phyloP scores from a whole-genome alignment of 768 basidiomycete genomes.

The Astraeus odoratus region DNA sequence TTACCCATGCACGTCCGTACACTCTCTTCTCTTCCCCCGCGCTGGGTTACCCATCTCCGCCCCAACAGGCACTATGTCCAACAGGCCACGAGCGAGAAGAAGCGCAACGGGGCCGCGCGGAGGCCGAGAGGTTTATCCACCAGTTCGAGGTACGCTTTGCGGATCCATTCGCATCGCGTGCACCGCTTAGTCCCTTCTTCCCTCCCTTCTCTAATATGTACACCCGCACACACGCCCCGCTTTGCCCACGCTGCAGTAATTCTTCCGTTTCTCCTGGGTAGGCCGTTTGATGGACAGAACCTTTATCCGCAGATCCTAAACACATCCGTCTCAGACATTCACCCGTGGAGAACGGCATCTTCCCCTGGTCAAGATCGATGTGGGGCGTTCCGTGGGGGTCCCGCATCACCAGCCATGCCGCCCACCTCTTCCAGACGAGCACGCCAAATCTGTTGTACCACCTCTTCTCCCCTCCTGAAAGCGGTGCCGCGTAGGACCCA shows the following conservation, averaged over 20 bases:
- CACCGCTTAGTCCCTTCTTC: slow-evolving; percentile 6
- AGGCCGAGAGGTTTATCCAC: slow-evolving; percentile 60
- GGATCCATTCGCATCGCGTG: background rate
- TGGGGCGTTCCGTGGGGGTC: slow-evolving; percentile 23
- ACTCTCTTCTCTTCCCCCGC: slow-evolving; percentile 10
- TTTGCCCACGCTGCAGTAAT: slow-evolving; percentile 12
- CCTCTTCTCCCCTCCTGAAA: slow-evolving; percentile 71
- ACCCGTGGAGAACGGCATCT: slow-evolving; percentile 19
- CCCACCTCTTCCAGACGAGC: slow-evolving; percentile 50
- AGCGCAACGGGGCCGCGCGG: slow-evolving; percentile 53
- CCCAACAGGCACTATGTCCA: slow-evolving; percentile 64
- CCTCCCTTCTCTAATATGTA: slow-evolving; percentile 5
- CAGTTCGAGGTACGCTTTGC: slow-evolving; percentile 37
- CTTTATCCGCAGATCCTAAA: slow-evolving; percentile 18
- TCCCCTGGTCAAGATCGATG: slow-evolving; percentile 24
- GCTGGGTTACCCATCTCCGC: slow-evolving; percentile 14
- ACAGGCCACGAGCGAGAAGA: slow-evolving; percentile 81
- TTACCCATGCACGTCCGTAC: slow-evolving; percentile 83
- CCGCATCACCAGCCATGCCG: slow-evolving; percentile 33
- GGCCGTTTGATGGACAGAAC: slow-evolving; percentile 29
- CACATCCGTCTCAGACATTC: slow-evolving; percentile 24
- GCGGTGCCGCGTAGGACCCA: slow-evolving; percentile 33
- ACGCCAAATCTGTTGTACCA: slow-evolving; percentile 64
- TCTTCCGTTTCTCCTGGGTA: slow-evolving; percentile 31
- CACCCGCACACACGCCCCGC: slow-evolving; percentile 20